phyloP scores from a whole-genome alignment of 2,329 filamentous ascomycete genomes.

The Thelonectria olida region DNA sequence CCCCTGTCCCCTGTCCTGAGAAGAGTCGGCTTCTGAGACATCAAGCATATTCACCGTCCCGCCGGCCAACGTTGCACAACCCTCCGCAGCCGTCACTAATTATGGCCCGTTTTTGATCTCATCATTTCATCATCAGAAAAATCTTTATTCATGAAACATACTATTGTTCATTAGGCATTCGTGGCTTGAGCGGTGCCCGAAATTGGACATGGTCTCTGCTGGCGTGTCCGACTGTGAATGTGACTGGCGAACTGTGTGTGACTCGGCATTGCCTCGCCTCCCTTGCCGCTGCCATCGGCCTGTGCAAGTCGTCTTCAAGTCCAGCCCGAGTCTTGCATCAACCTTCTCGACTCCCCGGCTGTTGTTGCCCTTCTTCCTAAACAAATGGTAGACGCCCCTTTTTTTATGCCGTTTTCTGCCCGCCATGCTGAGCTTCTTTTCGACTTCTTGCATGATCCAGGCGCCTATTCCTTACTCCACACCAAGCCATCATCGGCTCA shows the following conservation, averaged over 20 bases:
- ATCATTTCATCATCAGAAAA: no score
- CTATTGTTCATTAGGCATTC: constrained; percentile 12
- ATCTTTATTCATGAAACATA: constrained; percentile 14
- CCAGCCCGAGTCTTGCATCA: background rate
- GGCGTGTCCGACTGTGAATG: background rate
- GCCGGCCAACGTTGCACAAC: background rate
- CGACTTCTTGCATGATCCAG: no score
- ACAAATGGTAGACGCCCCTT: background rate
- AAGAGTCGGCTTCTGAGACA: no score
- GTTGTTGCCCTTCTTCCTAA: background rate
- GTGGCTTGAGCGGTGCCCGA: background rate
- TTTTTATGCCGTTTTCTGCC: constrained; percentile 2
- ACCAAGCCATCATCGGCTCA: constrained; percentile 6
- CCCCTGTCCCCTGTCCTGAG: no score
- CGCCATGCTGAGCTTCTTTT: background rate
- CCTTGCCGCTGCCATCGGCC: constrained; percentile 5
- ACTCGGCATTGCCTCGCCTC: constrained; percentile 5
- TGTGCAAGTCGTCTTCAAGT: background rate
- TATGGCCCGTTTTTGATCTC: no score
- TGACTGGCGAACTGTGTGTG: constrained; percentile 7
- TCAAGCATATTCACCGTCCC: background rate
- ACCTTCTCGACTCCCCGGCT: background rate
- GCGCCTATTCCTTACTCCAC: no score
- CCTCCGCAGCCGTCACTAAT: no score
- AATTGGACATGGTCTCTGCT: constrained; percentile 3